phyloP scores from a whole-genome alignment of 257 asterid species.

The Leonotis leonurus region DNA sequence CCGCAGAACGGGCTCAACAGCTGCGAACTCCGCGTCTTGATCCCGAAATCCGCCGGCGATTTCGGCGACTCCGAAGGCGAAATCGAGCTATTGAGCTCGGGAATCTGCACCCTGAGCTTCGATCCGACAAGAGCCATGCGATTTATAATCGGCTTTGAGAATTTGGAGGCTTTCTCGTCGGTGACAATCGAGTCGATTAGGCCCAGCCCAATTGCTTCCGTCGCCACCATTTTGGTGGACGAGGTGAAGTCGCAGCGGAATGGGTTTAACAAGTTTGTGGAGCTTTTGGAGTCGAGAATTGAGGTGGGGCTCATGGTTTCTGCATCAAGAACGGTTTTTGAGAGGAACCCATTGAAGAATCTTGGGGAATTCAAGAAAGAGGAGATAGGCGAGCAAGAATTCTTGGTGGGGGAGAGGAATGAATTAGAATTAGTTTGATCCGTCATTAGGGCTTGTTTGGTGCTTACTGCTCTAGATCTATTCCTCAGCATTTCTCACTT shows the following conservation, averaged over 20 bases:
- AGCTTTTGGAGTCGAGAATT: constrained; percentile 50
- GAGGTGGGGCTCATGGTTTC: constrained; percentile 63
- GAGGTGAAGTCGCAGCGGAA: constrained; percentile 34
- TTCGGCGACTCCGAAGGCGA: constrained; percentile 43
- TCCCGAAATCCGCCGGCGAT: constrained; percentile 88
- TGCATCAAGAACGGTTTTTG: constrained; percentile 31
- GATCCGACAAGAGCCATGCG: constrained; percentile 64
- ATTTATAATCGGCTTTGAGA: constrained; percentile 36
- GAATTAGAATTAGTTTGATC: constrained; percentile 41
- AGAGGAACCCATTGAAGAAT: constrained; percentile 49
- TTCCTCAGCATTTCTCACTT: constrained; percentile 45
- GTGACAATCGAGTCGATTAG: constrained; percentile 46
- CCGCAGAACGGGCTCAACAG: constrained; percentile 24
- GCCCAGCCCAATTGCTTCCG: constrained; percentile 70
- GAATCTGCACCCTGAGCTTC: constrained; percentile 71
- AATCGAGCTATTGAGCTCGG: constrained; percentile 9
- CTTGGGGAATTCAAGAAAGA: constrained; percentile 66
- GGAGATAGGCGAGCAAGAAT: constrained; percentile 41
- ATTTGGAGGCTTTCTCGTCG: background rate
- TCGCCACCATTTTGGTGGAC: constrained; percentile 19
- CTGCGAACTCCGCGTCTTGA: constrained; percentile 53
- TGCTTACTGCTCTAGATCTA: constrained; percentile 64
- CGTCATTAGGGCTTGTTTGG: constrained; percentile 58
- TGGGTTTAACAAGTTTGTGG: constrained; percentile 36
- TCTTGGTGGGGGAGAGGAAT: constrained; percentile 31